Evolutionary conservation across 106 monocot genomes (phyloP).

Genomic region (Allium cepa): DNA sequence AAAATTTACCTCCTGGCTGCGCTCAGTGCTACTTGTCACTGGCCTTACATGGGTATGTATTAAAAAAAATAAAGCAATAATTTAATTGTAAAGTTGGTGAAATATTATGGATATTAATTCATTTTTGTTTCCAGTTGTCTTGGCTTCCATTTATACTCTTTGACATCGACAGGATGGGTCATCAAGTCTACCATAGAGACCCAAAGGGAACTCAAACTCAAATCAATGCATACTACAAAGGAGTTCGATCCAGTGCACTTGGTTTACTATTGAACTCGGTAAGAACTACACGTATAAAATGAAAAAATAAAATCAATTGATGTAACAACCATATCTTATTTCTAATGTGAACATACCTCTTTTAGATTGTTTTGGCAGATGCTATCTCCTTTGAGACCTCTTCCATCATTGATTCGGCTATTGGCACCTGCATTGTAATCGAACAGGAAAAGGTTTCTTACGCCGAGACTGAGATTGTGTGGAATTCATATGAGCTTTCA

Average conservation of each 20-base stretch:
- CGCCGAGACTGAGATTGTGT: too few relatives aligned
- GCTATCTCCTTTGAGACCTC: constrained; percentile 25
- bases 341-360: background rate
- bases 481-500: too few relatives aligned
- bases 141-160: constrained; percentile 97
- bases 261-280: constrained; percentile 93
- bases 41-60: constrained; percentile 52
- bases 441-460: too few relatives aligned
- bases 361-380: constrained; percentile 64
- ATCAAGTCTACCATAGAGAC: constrained; percentile 79
- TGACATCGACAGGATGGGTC: constrained; percentile 99
- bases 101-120: background rate
- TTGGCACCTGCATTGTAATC: too few relatives aligned
- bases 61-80: background rate
- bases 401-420: too few relatives aligned
- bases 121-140: constrained; percentile 34
- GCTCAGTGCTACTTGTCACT: constrained; percentile 46
- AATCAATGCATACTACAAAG: constrained; percentile 42
- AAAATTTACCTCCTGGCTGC: constrained; percentile 59
- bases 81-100: background rate
- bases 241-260: constrained; percentile 80
- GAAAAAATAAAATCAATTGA: background rate
- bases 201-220: constrained; percentile 48
- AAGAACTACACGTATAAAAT: constrained; percentile 3
- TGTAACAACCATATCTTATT: background rate